Evolutionary conservation across 164 flowering plant species (phyloP).

Genomic region (Pachysandra terminalis): DNA sequence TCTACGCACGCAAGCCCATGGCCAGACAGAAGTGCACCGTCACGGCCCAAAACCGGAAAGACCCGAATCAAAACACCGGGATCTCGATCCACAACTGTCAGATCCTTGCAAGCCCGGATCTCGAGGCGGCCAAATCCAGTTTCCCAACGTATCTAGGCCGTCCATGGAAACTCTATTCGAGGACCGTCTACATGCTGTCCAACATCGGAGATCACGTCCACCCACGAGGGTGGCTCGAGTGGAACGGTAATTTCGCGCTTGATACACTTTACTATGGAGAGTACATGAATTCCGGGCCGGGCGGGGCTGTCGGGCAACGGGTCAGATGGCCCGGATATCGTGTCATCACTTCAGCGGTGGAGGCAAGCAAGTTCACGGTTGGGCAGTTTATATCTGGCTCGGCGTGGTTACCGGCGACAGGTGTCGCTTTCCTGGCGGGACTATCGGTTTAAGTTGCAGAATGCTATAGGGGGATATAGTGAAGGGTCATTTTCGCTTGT

Average conservation of each 20-base stretch:
- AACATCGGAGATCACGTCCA: constrained; percentile 19
- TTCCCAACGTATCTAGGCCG: constrained; percentile 21
- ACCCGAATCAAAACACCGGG: constrained; percentile 58
- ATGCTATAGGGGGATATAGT: not conserved
- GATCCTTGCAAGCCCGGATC: constrained; percentile 41
- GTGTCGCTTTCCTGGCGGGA: constrained; percentile 23
- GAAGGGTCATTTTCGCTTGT: too few relatives aligned
- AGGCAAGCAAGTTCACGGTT: constrained; percentile 26
- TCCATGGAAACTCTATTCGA: constrained; percentile 27
- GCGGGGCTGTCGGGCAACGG: constrained; percentile 19
- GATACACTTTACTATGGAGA: constrained; percentile 28
- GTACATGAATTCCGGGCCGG: constrained; percentile 29
- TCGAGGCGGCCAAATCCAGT: constrained; percentile 10
- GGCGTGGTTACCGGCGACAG: constrained; percentile 28
- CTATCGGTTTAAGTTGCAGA: constrained; percentile 15
- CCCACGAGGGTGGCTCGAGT: constrained; percentile 25
- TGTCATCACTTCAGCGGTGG: constrained; percentile 19
- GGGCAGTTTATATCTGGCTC: constrained; percentile 25
- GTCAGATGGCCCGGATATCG: constrained; percentile 29
- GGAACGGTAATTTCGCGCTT: constrained; percentile 19
- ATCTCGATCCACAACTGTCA: constrained; percentile 49
- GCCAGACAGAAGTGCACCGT: constrained; percentile 42
- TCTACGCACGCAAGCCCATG: constrained; percentile 44
- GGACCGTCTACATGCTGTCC: constrained; percentile 16
- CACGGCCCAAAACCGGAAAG: constrained; percentile 52